phyloP scores from a whole-genome alignment of 2,329 filamentous ascomycete genomes.

The Fusarium camptoceras region DNA sequence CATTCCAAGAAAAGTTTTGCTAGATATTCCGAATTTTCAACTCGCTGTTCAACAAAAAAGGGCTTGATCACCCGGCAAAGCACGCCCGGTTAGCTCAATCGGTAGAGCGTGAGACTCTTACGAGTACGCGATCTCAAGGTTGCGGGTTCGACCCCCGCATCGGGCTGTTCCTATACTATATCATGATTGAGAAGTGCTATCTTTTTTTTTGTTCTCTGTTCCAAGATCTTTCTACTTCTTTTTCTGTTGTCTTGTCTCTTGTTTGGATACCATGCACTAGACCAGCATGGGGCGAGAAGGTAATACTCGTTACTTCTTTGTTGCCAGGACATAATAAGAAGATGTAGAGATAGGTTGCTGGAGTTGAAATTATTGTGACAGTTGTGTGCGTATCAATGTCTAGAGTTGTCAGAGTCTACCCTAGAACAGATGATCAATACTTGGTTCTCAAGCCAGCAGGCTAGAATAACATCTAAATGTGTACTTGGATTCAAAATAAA shows the following conservation, averaged over 20 bases:
- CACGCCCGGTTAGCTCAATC: slow-evolving; percentile 54
- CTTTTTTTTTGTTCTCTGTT: slow-evolving; percentile 24
- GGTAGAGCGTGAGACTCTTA: slow-evolving; percentile 77
- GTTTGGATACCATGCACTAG: fast-evolving
- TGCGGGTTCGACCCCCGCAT: slow-evolving; percentile 66
- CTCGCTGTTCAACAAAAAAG: slow-evolving; percentile 16
- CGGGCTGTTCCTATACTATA: slow-evolving; percentile 54
- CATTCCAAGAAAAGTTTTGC: fast-evolving
- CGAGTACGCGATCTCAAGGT: slow-evolving; percentile 61
- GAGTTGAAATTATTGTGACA: too few relatives aligned
- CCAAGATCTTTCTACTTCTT: neutral
- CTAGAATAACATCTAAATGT: too few relatives aligned
- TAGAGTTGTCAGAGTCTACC: neutral
- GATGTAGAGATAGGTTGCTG: too few relatives aligned
- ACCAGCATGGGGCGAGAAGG: fast-evolving
- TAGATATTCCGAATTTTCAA: neutral
- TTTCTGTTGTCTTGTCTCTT: neutral
- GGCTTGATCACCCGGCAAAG: slow-evolving; percentile 61
- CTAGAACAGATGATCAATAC: neutral
- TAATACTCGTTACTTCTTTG: neutral
- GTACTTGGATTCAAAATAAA: neutral
- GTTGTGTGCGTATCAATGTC: too few relatives aligned
- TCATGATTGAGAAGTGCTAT: slow-evolving; percentile 45
- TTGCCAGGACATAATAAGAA: neutral
- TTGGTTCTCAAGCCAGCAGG: fast-evolving